Conservation (phyloP, 2,329 filamentous ascomycete species). For the Venturia aucupariae region DNA sequence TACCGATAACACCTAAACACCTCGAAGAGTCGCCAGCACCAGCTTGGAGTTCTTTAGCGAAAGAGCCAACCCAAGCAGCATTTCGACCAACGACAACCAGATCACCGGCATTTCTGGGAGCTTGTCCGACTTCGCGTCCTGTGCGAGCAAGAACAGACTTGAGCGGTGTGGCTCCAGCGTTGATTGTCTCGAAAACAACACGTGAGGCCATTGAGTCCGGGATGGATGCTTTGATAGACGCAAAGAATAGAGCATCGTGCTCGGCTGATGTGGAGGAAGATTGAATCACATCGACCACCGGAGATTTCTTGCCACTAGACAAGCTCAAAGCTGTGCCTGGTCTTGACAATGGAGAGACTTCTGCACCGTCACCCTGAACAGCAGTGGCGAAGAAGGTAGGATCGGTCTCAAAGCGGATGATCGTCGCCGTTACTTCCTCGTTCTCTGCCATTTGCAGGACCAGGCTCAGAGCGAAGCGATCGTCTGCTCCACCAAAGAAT, state of each 20-base stretch:
- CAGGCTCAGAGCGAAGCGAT: conserved; percentile 67
- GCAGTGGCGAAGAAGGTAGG: conserved; percentile 17
- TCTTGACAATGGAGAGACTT: conserved; percentile 14
- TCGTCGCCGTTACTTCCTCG: conserved; percentile 65
- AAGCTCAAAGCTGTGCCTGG: conserved; percentile 15
- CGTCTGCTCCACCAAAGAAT: conserved; percentile 78
- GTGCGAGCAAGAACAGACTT: conserved; percentile 45
- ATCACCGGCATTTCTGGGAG: conserved; percentile 58
- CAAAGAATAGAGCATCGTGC: conserved; percentile 47
- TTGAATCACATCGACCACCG: neutral
- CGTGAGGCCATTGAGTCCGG: conserved; percentile 41
- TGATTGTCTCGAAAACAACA: conserved; percentile 49
- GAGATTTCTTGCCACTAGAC: conserved; percentile 8
- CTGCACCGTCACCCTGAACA: conserved; percentile 2
- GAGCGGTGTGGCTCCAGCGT: conserved; percentile 30
- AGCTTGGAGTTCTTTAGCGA: conserved; percentile 23
- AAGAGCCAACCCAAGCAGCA: conserved; percentile 16
- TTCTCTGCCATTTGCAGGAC: conserved; percentile 79
- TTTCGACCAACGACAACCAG: conserved; percentile 57
- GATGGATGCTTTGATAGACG: conserved; percentile 47
- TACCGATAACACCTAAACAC: conserved; percentile 52
- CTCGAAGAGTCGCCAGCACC: conserved; percentile 29
- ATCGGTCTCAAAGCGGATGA: conserved; percentile 49
- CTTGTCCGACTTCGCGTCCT: conserved; percentile 49
- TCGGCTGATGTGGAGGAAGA: conserved; percentile 23